Percentiles rank a stretch among this genome's conserved stretches.
Conservation (phyloP, 2,329 filamentous ascomycete genomes). For the Cercospora berteroae region DNA sequence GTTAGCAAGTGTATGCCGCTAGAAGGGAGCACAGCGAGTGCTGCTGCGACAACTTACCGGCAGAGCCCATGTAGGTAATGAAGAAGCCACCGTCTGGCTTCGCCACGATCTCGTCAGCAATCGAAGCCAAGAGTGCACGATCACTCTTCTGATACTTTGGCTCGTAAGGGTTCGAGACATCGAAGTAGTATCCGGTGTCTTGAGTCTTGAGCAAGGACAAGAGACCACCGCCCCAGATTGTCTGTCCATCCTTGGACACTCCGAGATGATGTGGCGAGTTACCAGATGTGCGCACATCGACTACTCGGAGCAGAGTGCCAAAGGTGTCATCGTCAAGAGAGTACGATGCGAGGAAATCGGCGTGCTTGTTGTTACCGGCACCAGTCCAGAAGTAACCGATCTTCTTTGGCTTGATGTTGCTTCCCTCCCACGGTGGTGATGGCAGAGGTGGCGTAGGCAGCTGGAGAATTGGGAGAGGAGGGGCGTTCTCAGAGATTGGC, state of each 20-base stretch:
- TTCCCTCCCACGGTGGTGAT: conserved; percentile 51
- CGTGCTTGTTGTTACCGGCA: conserved; percentile 59
- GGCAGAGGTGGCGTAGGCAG: conserved; percentile 58
- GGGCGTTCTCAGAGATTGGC: conserved; percentile 50
- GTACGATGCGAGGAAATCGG: conserved; percentile 44
- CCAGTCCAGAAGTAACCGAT: conserved; percentile 65
- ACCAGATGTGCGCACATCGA: neutral
- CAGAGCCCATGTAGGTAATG: conserved; percentile 61
- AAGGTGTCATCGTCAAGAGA: conserved; percentile 63
- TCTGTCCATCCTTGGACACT: conserved; percentile 31
- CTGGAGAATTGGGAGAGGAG: conserved; percentile 59
- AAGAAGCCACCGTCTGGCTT: conserved; percentile 63
- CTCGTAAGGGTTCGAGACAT: conserved; percentile 57
- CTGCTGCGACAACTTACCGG: neutral
- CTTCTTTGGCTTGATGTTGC: conserved; percentile 62
- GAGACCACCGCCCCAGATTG: conserved; percentile 24
- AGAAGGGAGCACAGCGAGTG: neutral
- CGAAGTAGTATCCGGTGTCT: conserved; percentile 63
- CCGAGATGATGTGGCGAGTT: neutral
- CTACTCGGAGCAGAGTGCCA: conserved; percentile 51
- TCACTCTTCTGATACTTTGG: conserved; percentile 56
- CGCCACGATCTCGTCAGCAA: conserved; percentile 62
- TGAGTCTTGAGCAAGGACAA: conserved; percentile 34
- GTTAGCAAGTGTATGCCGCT: neutral
- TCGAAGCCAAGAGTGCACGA: conserved; percentile 58